These are phyloP conservation scores for Astragalus membranaceus DNA, from an alignment of 306 rosid species.

Conservation along the genomic window DNA sequence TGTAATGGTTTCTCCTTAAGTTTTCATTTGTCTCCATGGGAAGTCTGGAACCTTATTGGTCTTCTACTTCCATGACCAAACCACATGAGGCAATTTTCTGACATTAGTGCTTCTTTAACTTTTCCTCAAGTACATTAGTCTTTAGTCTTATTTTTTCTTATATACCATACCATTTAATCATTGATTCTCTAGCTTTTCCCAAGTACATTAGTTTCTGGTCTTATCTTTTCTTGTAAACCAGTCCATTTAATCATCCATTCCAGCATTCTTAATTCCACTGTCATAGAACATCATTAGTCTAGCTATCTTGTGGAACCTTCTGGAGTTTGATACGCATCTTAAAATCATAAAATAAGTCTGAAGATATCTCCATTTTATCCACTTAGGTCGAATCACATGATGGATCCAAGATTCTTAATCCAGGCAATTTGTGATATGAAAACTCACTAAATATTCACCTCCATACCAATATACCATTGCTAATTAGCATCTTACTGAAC, in stretches of 20 bases:
- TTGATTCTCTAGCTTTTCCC: no score
- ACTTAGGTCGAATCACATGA: neutral
- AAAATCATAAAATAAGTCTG: neutral
- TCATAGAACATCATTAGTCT: no score
- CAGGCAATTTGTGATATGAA: neutral
- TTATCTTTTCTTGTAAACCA: neutral
- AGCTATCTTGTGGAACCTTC: no score
- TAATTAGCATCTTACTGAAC: neutral
- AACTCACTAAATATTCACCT: neutral
- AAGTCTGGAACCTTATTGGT: neutral
- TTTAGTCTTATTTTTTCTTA: no score
- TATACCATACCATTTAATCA: no score
- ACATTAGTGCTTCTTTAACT: no score
- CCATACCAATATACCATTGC: neutral
- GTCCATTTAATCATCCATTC: neutral
- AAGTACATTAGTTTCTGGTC: neutral
- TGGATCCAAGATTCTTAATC: neutral
- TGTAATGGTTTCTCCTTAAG: neutral
- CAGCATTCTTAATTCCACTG: slow-evolving; percentile 2
- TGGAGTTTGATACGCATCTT: no score
- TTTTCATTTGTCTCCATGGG: neutral
- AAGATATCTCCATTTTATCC: neutral
- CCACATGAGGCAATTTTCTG: no score
- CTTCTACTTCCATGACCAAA: no score
- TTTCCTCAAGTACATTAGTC: no score